Base-by-base conservation (phyloP, 192 early-diverging fungal species). In the Coemansia sp. region DNA sequence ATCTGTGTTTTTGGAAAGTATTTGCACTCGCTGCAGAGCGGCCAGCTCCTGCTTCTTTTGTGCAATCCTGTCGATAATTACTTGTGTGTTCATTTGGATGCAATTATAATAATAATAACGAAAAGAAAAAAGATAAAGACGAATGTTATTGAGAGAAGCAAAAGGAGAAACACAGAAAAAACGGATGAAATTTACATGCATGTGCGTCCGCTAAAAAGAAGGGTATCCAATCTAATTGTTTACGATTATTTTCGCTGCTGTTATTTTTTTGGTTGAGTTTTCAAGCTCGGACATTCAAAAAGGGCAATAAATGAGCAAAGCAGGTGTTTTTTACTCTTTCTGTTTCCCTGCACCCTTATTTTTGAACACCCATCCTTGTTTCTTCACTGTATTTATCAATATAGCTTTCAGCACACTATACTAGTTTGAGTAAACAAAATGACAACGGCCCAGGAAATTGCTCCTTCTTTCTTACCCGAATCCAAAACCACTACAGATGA, bases 1-100 rank as follows among this genome's bases (percentile, higher is more conserved):
- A 62, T 76, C 80, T 6, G 80, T 83, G 64, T 57, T 64, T 54
- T 83, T 72, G 1, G 80, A 76, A 54, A 83, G 68, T 41, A 63
- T 63, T 47, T 71, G 75, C 10, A 83, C 75, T 38, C 69, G 68
- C 63, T 74, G 62, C 6, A 83, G 72, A 32, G 80, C 80, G 9
- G 68, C 80, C 21, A 83, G 72, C 67, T 83, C 80, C 41, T 83
- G 80, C 44, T 74, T 83, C 69, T 83, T 83, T 43, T 74, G 75
- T 3, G 50, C 63, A 43, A 83, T 74, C 50, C 80, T 61, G 19
- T 83, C 80, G 23, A 54, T 42, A 53, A 83, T 69, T 18, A 60
- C 66, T 56, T 83, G 80, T 2, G 80, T 83, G 60, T 60, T 83
- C 80, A 83, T 76, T 32, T 39, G 44, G 16, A 48, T 18, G 13